A percentile compares a stretch with the other conserved stretches of the same genome.
These are phyloP conservation scores for Nitzschia putrida DNA, from an alignment of 108 stramenopile species.

Conservation along the genomic window DNA sequence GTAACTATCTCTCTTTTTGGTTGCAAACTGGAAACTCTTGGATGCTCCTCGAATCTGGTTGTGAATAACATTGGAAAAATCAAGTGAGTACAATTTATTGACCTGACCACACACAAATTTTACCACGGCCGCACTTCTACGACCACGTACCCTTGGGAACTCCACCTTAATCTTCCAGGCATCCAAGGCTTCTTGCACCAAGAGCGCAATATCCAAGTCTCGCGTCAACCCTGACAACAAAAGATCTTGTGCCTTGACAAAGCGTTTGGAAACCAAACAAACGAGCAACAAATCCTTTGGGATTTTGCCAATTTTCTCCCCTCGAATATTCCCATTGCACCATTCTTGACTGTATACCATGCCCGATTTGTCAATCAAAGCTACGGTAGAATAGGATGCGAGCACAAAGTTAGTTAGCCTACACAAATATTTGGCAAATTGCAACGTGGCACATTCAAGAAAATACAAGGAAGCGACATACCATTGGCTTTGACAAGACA, in stretches of 20 bases:
- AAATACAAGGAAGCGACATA: constrained; percentile 6
- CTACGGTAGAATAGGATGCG: not conserved
- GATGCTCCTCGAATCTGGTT: not conserved
- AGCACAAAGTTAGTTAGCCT: too few relatives aligned
- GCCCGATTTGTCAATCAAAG: constrained; percentile 36
- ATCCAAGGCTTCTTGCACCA: constrained; percentile 29
- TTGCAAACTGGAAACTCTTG: constrained; percentile 17
- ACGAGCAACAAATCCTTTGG: constrained; percentile 31
- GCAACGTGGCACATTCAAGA: not conserved
- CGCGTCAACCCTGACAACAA: constrained; percentile 29
- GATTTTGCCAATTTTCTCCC: constrained; percentile 28
- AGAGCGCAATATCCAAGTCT: constrained; percentile 22
- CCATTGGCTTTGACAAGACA: constrained; percentile 28
- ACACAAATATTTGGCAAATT: not conserved
- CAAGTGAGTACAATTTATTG: too few relatives aligned
- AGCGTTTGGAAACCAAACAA: constrained; percentile 30
- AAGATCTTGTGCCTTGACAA: constrained; percentile 28
- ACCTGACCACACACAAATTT: too few relatives aligned
- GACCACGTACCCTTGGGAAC: constrained; percentile 14
- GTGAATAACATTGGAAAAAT: too few relatives aligned
- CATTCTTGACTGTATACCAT: constrained; percentile 44
- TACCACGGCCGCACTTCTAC: not conserved
- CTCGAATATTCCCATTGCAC: constrained; percentile 35
- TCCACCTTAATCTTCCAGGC: constrained; percentile 22
- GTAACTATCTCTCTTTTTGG: constrained; percentile 29